phyloP scores from a whole-genome alignment of 2,329 filamentous ascomycete species.

The Neopestalotiopsis clavispora region DNA sequence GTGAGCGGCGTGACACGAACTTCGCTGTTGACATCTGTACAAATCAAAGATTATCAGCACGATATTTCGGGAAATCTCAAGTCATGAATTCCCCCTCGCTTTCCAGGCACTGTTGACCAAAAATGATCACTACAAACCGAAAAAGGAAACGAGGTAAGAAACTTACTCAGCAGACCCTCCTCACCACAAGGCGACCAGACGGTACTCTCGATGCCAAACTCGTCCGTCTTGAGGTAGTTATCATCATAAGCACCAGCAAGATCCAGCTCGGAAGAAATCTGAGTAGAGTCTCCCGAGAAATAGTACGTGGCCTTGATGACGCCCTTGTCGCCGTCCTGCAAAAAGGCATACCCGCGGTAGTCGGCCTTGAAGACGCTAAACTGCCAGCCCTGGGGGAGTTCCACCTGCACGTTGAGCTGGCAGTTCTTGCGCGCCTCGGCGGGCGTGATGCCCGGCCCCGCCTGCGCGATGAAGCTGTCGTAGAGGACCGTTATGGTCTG shows the following conservation, averaged over 20 bases:
- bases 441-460: conserved; percentile 47
- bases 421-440: conserved; percentile 56
- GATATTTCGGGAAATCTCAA: too few relatives aligned
- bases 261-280: conserved; percentile 43
- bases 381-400: conserved; percentile 29
- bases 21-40: conserved; percentile 56
- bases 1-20: conserved; percentile 38
- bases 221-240: conserved; percentile 50
- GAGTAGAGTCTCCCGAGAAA: conserved; percentile 50
- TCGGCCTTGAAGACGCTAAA: conserved; percentile 47
- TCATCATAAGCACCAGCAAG: conserved; percentile 48
- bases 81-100: too few relatives aligned
- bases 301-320: conserved; percentile 58
- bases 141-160: too few relatives aligned
- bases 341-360: conserved; percentile 55
- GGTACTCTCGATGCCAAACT: conserved; percentile 47
- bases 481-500: conserved; percentile 54
- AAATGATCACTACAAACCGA: neutral
- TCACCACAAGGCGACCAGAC: conserved; percentile 59
- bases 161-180: conserved; percentile 52
- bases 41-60: neutral
- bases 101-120: neutral
- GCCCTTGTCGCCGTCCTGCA: conserved; percentile 51
- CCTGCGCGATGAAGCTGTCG: conserved; percentile 54
- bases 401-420: conserved; percentile 56